These are phyloP conservation scores for Flaveria ramosissima DNA, from an alignment of 129 eudicot species.

Conservation along the genomic window DNA sequence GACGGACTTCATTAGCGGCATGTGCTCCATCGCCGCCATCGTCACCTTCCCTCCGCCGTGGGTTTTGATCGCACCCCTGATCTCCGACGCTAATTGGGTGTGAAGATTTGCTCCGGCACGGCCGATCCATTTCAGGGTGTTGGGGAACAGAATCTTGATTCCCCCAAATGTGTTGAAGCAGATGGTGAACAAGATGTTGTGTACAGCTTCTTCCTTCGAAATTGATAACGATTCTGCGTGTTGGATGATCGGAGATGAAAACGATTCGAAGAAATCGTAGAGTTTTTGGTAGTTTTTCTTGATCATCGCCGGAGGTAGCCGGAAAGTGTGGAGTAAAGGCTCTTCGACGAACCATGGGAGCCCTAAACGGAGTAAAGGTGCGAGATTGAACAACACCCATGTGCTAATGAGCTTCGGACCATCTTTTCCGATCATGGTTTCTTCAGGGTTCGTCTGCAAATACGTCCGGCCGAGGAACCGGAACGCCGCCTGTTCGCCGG, in stretches of 20 bases:
- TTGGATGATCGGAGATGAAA: conserved; percentile 44
- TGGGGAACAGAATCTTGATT: conserved; percentile 73
- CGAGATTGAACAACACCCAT: conserved; percentile 79
- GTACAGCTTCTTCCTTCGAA: conserved; percentile 67
- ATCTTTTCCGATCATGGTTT: conserved; percentile 54
- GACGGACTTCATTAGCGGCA: conserved; percentile 83
- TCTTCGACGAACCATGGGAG: conserved; percentile 70
- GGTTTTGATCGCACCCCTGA: conserved; percentile 57
- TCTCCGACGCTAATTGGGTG: conserved; percentile 58
- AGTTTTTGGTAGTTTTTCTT: conserved; percentile 59
- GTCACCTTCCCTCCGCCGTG: conserved; percentile 61
- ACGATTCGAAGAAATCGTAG: conserved; percentile 60
- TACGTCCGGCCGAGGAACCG: conserved; percentile 63
- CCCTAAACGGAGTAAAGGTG: conserved; percentile 61
- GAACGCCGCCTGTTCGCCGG: conserved; percentile 71
- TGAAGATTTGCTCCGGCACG: conserved; percentile 71
- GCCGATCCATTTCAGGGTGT: conserved; percentile 74
- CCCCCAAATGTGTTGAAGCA: conserved; percentile 94
- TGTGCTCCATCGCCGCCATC: conserved; percentile 79
- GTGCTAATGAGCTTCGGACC: conserved; percentile 51
- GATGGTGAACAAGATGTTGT: conserved; percentile 67
- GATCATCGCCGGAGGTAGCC: conserved; percentile 58
- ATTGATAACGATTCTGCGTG: conserved; percentile 53
- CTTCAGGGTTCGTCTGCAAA: conserved; percentile 55
- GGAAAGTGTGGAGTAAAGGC: conserved; percentile 51